These are phyloP conservation scores for Erythrobasidium yunnanense DNA, from an alignment of 768 basidiomycete species.

Conservation along the genomic window DNA sequence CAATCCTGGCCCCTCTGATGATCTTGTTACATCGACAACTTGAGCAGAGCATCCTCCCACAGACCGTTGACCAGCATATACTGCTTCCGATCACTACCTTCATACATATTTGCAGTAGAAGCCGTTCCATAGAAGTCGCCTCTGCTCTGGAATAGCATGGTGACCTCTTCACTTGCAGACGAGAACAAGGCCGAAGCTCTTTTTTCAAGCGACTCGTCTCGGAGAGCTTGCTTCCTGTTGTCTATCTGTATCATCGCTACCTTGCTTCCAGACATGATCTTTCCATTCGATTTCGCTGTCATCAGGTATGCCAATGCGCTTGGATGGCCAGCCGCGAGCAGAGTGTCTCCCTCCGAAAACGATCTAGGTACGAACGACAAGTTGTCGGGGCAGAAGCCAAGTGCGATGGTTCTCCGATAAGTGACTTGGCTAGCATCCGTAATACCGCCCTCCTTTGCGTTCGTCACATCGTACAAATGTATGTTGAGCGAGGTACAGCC, in stretches of 20 bases:
- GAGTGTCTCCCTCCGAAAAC: background rate
- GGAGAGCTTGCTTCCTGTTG: background rate
- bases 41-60: constrained; percentile 2
- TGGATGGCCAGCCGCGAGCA: constrained; percentile 10
- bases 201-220: background rate
- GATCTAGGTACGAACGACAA: background rate
- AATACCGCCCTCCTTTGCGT: background rate
- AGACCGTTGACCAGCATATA: constrained; percentile 1
- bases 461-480: background rate
- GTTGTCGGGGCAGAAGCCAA: constrained; percentile 5
- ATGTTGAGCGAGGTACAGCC: constrained; percentile 1
- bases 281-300: constrained; percentile 8
- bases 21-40: background rate
- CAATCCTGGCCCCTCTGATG: too few species aligned
- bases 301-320: background rate
- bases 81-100: background rate
- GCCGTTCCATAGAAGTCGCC: constrained; percentile 11
- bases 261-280: background rate
- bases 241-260: constrained; percentile 2
- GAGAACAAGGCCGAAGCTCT: background rate
- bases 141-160: constrained; percentile 5
- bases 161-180: background rate
- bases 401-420: background rate
- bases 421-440: background rate
- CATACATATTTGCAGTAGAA: background rate